These are phyloP conservation scores for Helotiales sp. DNA, from an alignment of 2,329 filamentous ascomycete genomes.

Conservation along the genomic window DNA sequence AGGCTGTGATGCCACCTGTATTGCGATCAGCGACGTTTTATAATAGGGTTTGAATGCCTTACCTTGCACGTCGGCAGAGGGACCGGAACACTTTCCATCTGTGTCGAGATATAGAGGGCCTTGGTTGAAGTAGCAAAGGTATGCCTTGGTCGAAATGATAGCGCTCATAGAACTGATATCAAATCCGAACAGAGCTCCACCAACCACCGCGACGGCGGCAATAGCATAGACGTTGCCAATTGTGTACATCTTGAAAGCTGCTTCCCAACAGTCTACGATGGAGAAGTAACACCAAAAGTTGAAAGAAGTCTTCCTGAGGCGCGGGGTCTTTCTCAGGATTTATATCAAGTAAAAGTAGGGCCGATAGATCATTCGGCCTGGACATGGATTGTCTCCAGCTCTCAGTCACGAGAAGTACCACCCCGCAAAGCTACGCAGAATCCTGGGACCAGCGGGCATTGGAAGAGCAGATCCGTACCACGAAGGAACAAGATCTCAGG, in stretches of 20 bases:
- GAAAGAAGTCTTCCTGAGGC: background rate
- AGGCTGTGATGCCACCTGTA: conserved; percentile 64
- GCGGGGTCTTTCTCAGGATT: background rate
- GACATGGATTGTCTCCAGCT: conserved; percentile 9
- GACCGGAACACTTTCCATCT: conserved; percentile 52
- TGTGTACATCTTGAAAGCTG: conserved; percentile 20
- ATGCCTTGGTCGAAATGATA: conserved; percentile 52
- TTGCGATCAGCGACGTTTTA: conserved; percentile 38
- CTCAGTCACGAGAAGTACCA: conserved; percentile 11
- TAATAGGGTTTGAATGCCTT: conserved; percentile 35
- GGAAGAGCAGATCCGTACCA: conserved; percentile 3
- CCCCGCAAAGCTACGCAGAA: conserved; percentile 12
- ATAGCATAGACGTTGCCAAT: conserved; percentile 34
- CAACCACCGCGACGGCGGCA: conserved; percentile 34
- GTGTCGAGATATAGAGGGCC: conserved; percentile 24
- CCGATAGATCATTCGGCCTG: conserved; percentile 1
- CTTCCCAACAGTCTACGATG: background rate
- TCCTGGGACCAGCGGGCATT: background rate
- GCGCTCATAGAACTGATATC: conserved; percentile 60
- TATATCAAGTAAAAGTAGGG: background rate
- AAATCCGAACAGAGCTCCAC: conserved; percentile 41
- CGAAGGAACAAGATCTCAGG: background rate
- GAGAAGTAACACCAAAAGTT: background rate
- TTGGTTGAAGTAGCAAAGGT: conserved; percentile 52
- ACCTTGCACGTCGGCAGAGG: conserved; percentile 38